phyloP scores from a whole-genome alignment of 2,329 filamentous ascomycete species.

The Didymosphaeria variabile region DNA sequence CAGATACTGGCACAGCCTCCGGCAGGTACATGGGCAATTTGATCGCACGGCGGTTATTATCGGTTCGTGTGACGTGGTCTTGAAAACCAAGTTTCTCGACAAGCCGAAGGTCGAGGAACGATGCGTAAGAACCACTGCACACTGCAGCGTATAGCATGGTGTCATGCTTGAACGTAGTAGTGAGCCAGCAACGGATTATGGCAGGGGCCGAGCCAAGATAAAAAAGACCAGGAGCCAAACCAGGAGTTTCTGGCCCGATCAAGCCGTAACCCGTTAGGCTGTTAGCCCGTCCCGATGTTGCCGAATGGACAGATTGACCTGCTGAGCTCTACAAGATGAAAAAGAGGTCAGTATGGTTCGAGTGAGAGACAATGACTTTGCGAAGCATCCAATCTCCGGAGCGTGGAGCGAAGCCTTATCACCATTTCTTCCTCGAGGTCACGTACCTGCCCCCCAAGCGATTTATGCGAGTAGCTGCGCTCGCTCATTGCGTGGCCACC shows the following conservation, averaged over 20 bases:
- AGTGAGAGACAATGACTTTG: not conserved
- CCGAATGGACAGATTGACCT: constrained; percentile 82
- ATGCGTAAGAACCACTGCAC: constrained; percentile 90
- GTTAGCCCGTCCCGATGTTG: constrained; percentile 81
- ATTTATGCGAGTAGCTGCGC: constrained; percentile 91
- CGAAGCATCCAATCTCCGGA: not conserved
- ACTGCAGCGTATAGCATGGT: constrained; percentile 90
- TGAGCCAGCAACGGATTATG: constrained; percentile 96
- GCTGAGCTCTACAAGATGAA: constrained; percentile 71
- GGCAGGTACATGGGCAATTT: constrained; percentile 87
- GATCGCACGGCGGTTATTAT: constrained; percentile 73
- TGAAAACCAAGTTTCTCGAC: constrained; percentile 77
- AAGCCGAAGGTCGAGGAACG: constrained; percentile 78
- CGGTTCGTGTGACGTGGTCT: constrained; percentile 70
- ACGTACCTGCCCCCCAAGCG: constrained; percentile 78
- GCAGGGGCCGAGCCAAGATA: constrained; percentile 89
- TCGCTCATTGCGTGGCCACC: constrained; percentile 85
- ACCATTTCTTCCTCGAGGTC: not conserved
- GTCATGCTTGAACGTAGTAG: constrained; percentile 86
- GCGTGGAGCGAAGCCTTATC: not conserved
- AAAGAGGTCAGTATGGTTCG: not conserved
- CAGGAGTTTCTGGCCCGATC: constrained; percentile 78
- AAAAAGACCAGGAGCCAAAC: constrained; percentile 83
- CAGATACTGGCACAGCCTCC: constrained; percentile 83
- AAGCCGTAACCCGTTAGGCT: constrained; percentile 74